Percentiles rank a stretch among this genome's conserved stretches.
phyloP scores from a whole-genome alignment of 805 yeast species.

The Myxozyma neglecta region DNA sequence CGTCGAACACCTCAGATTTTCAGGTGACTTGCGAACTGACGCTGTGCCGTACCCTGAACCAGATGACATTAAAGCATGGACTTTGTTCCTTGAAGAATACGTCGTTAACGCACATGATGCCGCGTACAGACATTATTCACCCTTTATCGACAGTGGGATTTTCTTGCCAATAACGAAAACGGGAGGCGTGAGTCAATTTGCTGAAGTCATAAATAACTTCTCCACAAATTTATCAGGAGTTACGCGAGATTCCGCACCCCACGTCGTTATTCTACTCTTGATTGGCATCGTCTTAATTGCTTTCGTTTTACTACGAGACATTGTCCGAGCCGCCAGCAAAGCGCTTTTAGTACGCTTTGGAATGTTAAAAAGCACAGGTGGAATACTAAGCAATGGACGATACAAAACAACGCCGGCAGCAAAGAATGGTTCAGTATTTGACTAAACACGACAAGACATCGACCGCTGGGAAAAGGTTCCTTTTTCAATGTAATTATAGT shows the following conservation, averaged over 20 bases:
- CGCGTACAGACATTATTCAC: background rate
- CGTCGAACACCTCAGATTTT: constrained; percentile 12
- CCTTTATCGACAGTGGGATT: constrained; percentile 2
- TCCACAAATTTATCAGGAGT: background rate
- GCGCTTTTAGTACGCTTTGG: background rate
- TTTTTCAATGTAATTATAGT: background rate
- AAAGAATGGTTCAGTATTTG: constrained; percentile 11
- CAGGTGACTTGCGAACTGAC: background rate
- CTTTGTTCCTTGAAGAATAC: background rate
- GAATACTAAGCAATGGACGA: background rate
- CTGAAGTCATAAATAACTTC: background rate
- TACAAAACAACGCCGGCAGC: constrained; percentile 9
- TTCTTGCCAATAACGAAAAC: background rate
- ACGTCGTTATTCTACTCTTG: constrained; percentile 1
- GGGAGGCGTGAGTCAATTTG: background rate
- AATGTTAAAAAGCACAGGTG: background rate
- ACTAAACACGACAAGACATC: background rate
- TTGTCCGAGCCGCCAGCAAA: constrained; percentile 6
- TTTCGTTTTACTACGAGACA: constrained; percentile 11
- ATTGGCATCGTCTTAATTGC: background rate
- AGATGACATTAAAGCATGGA: background rate
- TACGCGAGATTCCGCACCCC: background rate
- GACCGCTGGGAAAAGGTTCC: background rate
- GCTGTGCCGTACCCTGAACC: constrained; percentile 3
- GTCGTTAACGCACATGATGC: background rate